These are phyloP conservation scores for Colletotrichum sp. DNA, from an alignment of 2,329 filamentous ascomycete species.

Conservation along the genomic window DNA sequence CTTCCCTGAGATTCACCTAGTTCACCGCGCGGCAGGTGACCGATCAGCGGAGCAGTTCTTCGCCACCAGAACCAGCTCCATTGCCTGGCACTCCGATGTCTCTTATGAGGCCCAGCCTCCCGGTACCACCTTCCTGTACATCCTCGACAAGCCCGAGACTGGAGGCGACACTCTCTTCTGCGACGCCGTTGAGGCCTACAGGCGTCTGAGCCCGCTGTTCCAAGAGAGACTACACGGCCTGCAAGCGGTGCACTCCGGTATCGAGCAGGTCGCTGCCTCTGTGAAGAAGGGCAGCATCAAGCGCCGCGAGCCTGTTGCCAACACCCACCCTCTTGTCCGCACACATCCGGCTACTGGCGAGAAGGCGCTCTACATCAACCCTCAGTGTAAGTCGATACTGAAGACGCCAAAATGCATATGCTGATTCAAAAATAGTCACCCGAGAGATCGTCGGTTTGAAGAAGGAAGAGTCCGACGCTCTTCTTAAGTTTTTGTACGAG, in stretches of 20 bases:
- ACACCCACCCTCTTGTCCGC: conserved; percentile 14
- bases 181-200: conserved; percentile 82
- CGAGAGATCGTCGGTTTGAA: conserved; percentile 17
- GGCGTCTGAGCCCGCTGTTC: conserved; percentile 79
- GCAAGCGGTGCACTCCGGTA: conserved; percentile 16
- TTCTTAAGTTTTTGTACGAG: conserved; percentile 20
- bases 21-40: conserved; percentile 64
- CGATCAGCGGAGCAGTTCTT: conserved; percentile 64
- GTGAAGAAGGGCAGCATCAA: conserved; percentile 20
- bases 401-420: not conserved
- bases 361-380: conserved; percentile 18
- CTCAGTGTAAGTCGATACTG: conserved; percentile 6
- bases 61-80: conserved; percentile 72
- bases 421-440: not conserved
- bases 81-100: conserved; percentile 90
- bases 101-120: conserved; percentile 89
- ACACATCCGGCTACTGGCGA: conserved; percentile 18
- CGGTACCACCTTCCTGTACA: conserved; percentile 87
- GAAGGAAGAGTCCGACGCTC: conserved; percentile 17
- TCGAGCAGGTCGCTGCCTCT: conserved; percentile 17
- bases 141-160: conserved; percentile 79
- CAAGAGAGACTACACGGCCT: conserved; percentile 51
- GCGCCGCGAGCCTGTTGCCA: conserved; percentile 18
- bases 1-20: conserved; percentile 70
- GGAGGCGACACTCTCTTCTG: conserved; percentile 88